Evolutionary conservation across 192 early-diverging fungal genomes (phyloP).

Genomic region (Umbelopsis sp.): DNA sequence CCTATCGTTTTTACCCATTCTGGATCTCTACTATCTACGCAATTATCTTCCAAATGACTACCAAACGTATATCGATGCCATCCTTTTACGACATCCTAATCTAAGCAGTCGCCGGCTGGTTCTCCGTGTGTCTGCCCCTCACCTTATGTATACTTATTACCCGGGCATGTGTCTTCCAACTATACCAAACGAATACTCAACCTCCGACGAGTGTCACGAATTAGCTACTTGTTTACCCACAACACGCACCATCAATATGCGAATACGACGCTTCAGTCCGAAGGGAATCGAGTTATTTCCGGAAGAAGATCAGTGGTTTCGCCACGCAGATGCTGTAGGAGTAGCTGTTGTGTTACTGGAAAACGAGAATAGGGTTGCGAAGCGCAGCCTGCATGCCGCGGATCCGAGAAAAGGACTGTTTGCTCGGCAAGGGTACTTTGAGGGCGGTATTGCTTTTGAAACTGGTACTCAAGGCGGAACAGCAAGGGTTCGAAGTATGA

Average conservation of each 20-base stretch:
- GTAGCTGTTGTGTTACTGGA: conserved; percentile 18
- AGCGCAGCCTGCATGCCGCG: conserved; percentile 14
- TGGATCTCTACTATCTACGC: neutral
- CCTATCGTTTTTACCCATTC: conserved; percentile 1
- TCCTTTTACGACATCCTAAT: conserved; percentile 17
- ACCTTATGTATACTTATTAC: conserved; percentile 1
- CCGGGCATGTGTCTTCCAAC: neutral
- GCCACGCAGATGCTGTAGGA: conserved; percentile 10
- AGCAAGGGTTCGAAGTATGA: conserved; percentile 8
- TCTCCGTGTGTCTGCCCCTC: conserved; percentile 15
- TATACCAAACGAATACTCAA: neutral
- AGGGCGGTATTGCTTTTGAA: conserved; percentile 6
- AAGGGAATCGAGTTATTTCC: conserved; percentile 12
- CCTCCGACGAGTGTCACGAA: neutral
- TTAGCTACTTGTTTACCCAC: neutral
- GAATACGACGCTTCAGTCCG: neutral
- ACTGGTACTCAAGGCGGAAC: neutral
- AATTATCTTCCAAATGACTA: neutral
- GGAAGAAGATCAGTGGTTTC: conserved; percentile 16
- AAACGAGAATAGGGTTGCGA: conserved; percentile 7
- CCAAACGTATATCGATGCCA: neutral
- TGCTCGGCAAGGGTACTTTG: conserved; percentile 14
- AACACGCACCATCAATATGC: conserved; percentile 2
- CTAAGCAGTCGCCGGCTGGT: conserved; percentile 16
- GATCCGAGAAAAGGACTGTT: neutral